phyloP scores from a whole-genome alignment of 1,284 basidiomycete genomes.

The Tylopilus microsporus region DNA sequence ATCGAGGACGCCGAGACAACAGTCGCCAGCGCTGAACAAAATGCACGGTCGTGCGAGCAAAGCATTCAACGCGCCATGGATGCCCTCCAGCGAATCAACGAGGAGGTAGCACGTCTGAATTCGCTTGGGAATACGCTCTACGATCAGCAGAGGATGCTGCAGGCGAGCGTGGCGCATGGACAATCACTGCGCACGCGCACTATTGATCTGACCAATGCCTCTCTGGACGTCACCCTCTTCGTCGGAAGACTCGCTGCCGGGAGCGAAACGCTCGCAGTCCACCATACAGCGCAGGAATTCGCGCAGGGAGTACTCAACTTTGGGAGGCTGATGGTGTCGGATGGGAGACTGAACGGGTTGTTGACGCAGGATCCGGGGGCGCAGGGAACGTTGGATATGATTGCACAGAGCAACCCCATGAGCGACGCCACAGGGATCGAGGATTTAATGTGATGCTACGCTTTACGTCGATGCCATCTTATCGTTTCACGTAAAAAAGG shows the following conservation, averaged over 20 bases:
- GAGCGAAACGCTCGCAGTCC: slow-evolving; percentile 13
- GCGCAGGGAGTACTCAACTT: slow-evolving; percentile 13
- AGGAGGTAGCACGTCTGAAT: slow-evolving; percentile 4
- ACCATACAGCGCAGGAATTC: slow-evolving; percentile 17
- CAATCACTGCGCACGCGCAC: slow-evolving; percentile 13
- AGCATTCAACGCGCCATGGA: slow-evolving; percentile 11
- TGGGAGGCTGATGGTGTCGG: slow-evolving; percentile 12
- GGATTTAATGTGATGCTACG: slow-evolving; percentile 11
- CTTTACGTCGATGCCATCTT: no score
- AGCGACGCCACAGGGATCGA: not conserved
- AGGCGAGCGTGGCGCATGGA: slow-evolving; percentile 6
- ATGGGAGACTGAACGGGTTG: slow-evolving; percentile 7
- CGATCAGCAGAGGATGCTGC: slow-evolving; percentile 6
- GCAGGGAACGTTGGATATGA: slow-evolving; percentile 13
- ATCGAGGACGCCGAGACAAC: slow-evolving; percentile 12
- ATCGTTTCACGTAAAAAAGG: no score
- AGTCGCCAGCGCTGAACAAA: slow-evolving; percentile 6
- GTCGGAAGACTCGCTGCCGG: slow-evolving; percentile 12
- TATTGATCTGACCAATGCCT: slow-evolving; percentile 15
- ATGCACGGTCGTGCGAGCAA: slow-evolving; percentile 2
- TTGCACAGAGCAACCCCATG: not conserved
- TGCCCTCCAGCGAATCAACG: slow-evolving; percentile 6
- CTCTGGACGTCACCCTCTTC: slow-evolving; percentile 16
- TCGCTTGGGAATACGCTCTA: slow-evolving; percentile 1
- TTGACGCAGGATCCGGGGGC: slow-evolving; percentile 10